Evolutionary conservation across 192 early-diverging fungal species (phyloP), one percentile per base, ranked within the genome.

Genomic region (Oehlia diaphana): DNA sequence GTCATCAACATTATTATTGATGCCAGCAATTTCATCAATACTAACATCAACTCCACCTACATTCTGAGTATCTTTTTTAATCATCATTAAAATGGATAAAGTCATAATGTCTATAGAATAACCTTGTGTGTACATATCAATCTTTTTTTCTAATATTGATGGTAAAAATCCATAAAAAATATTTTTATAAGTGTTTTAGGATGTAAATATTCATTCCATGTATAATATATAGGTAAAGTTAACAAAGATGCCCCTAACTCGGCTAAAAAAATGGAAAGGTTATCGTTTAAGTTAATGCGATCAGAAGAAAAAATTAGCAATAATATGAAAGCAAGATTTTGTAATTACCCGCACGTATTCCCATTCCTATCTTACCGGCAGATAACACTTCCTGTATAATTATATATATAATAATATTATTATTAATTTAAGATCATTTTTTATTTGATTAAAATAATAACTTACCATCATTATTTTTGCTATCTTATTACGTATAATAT

Each of bases 221-320:
- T 66, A 44, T 70, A 78, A 23, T 23, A 69, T 35, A 78, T 39
- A 4, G 62, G 67, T 2, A 39, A 21, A 12, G 61, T 78, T 6
- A 78, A 21, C n/a, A 78, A 61, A 19, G 77, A 78, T 12, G 77
- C 77, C 21, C 77, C 77, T 28, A 78, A 33, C 62, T 78, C 77
- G 12, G 77, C 77, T 78, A 12, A 19, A 63, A 62, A 35, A 44
- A 65, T 35, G 16, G 14, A 28, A 78, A 50, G 14, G 49, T 19
- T 16, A 49, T 49, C 3, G 33, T 13, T 37, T 42, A 33, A 66
- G 35, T 28, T 63, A 39, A 62, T 26, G 42, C 9, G 42, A 44
- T 63, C 0, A 21, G 28, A 77, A 66, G 3, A 78, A 26, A n/a
- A 63, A 47, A 37, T 37, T 5, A 37, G 6, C 5, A 37, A 37